Percentiles rank a stretch among this genome's conserved stretches.
Conservation (phyloP, 2,329 filamentous ascomycete species). For the Endocalyx cinctus region DNA sequence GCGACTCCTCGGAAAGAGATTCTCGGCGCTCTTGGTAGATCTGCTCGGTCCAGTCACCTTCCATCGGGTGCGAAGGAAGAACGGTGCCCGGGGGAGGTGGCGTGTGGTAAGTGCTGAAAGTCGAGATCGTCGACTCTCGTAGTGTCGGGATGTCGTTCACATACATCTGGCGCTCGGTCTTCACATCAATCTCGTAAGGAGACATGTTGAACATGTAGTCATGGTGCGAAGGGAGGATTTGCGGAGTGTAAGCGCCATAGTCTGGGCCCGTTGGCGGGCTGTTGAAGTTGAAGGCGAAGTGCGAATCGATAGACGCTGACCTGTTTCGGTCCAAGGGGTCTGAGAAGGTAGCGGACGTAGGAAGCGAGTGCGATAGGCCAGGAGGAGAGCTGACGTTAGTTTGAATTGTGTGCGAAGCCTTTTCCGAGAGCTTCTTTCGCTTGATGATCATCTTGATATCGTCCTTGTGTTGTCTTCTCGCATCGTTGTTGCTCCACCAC, state of each 20-base stretch:
- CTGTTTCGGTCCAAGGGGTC: conserved; percentile 69
- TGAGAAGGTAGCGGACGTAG: conserved; percentile 75
- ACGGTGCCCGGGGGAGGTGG: conserved; percentile 67
- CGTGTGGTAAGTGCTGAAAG: conserved; percentile 85
- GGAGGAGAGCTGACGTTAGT: conserved; percentile 64
- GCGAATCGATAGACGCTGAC: conserved; percentile 75
- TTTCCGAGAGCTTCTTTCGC: conserved; percentile 90
- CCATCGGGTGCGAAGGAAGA: conserved; percentile 55
- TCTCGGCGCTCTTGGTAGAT: conserved; percentile 65
- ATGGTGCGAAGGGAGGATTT: conserved; percentile 52
- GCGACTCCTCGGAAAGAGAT: conserved; percentile 59
- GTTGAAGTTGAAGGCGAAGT: conserved; percentile 74
- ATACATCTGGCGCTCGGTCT: conserved; percentile 91
- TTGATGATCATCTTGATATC: conserved; percentile 97
- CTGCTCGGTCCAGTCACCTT: conserved; percentile 69
- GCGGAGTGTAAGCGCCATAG: conserved; percentile 58
- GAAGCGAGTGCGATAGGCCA: conserved; percentile 74
- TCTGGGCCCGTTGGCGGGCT: conserved; percentile 49
- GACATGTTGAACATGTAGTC: conserved; percentile 57
- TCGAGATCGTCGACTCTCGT: conserved; percentile 82
- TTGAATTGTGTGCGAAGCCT: conserved; percentile 58
- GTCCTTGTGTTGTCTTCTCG: conserved; percentile 83
- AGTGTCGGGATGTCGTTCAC: conserved; percentile 85
- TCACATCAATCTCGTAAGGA: conserved; percentile 92
- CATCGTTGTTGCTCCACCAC: conserved; percentile 96